Evolutionary conservation across 805 yeast species (phyloP), one percentile per base, ranked within the genome.

Genomic region (Candida sphagnicola): DNA sequence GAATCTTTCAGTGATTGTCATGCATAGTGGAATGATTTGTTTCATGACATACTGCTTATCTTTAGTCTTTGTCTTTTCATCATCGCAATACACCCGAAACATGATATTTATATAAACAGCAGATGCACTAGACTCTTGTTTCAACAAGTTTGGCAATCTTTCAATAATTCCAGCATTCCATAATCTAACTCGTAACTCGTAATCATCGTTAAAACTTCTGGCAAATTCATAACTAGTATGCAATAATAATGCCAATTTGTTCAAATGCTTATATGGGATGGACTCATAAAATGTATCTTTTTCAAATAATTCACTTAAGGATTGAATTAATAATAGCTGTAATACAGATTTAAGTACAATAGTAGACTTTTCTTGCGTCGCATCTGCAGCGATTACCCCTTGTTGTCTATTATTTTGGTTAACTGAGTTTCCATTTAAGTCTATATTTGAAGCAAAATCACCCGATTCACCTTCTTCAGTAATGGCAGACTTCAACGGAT

Each of bases 161-260:
- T 88, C 95, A 62, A 90, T 91, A 29, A 89, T 82, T 1, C 96
- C 96, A 3, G 93, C 86, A 53, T 88, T 85, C 82, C 95, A 90
- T 30, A 93, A 67, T 50, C 93, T 71, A n/a, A 86, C 83, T 47
- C 99, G 72, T 50, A 93, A 68, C 38, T 88, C 89, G 58, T 85
- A 83, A 60, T 93, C 90, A 41, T 82, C 89, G 59, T 93, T 93
- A 70, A 93, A 93, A 41, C 74, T 78, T 50, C 85, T 78, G 2
- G 98, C 86, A 64, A 95, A 93, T 47, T 74, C 72, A 65, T 86
- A 90, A 37, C 95, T 84, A 37, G 67, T 65, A 43, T 78, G 74
- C 45, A 93, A 64, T 30, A 85, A 61, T 2, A 69, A 61, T 2
- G 89, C 75, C 25, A 93, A 55, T 37, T 73, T 65, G 37, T 82